Evolutionary conservation across 2,329 filamentous ascomycete species (phyloP).

Genomic region (Beauveria sp.): DNA sequence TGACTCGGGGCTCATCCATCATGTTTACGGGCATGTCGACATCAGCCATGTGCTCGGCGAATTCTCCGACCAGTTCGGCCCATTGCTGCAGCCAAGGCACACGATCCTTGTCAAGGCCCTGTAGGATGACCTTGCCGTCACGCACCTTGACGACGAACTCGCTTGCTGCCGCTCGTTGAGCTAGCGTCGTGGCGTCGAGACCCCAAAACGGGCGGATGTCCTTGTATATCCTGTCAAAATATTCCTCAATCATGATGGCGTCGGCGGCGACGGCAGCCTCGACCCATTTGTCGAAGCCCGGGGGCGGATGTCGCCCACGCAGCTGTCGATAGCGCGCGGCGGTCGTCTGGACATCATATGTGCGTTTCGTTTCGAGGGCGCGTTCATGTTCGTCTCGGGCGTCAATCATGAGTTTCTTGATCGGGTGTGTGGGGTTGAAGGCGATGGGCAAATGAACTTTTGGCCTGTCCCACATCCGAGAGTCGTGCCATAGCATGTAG

Average conservation of each 20-base stretch:
- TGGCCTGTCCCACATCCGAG: slow-evolving; percentile 19
- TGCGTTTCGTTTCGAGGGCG: slow-evolving; percentile 33
- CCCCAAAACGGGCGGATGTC: slow-evolving; percentile 56
- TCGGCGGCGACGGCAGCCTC: slow-evolving; percentile 42
- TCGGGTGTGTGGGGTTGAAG: slow-evolving; percentile 34
- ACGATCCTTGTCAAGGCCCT: slow-evolving; percentile 31
- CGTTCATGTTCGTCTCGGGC: slow-evolving; percentile 36
- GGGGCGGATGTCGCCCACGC: slow-evolving; percentile 53
- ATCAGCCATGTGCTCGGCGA: slow-evolving; percentile 49
- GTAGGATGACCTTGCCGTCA: slow-evolving; percentile 31
- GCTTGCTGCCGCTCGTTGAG: slow-evolving; percentile 33
- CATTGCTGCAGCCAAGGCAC: slow-evolving; percentile 41
- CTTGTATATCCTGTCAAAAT: slow-evolving; percentile 57
- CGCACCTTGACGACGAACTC: slow-evolving; percentile 41
- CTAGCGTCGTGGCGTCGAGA: slow-evolving; percentile 34
- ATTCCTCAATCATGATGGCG: slow-evolving; percentile 53
- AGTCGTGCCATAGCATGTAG: slow-evolving; percentile 24
- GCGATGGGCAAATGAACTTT: slow-evolving; percentile 15
- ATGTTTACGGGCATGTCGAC: slow-evolving; percentile 61
- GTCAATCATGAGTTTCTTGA: slow-evolving; percentile 39
- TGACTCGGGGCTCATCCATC: slow-evolving; percentile 55
- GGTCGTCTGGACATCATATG: slow-evolving; percentile 40
- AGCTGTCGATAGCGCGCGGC: slow-evolving; percentile 47
- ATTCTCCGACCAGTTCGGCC: slow-evolving; percentile 41
- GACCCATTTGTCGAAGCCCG: slow-evolving; percentile 56